Evolutionary conservation across 768 basidiomycete species (phyloP), one percentile per base, ranked within the genome.

Genomic region (Tephrocybe sp.): DNA sequence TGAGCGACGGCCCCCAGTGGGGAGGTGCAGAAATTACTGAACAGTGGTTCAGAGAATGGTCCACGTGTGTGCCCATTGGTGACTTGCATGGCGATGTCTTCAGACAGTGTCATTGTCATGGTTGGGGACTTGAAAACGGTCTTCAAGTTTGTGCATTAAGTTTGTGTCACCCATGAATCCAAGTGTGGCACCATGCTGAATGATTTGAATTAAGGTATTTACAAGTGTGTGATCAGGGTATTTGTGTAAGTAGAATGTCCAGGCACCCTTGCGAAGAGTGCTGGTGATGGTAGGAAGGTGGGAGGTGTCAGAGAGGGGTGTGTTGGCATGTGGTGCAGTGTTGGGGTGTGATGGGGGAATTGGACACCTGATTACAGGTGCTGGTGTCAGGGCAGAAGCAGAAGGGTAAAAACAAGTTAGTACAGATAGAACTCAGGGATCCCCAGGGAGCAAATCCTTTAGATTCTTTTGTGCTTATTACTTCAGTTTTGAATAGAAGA

Each of bases 191-290:
- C 66, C 64, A 47, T 55, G 56, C 5, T 44, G n/a, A n/a, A n/a
- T n/a, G n/a, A n/a, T n/a, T n/a, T n/a, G n/a, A n/a, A n/a, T n/a
- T n/a, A n/a, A n/a, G 28, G 57, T 43, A n/a, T 46, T 31, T 47
- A 66, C 66, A 57, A 67, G 66, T 1, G 8, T 19, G 9, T 42
- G 55, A 48, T 67, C 59, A 9, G 66, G 66, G 36, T 69, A 69
- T n/a, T 67, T 64, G 2, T 5, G 22, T 27, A 69, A 35, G 26
- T 59, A 61, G 38, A 37, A 49, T 0, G 41, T 37, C 67, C 65
- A 69, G 3, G 58, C 53, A 0, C 51, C 36, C 6, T 43, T 25
- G 5, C 47, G 13, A 5, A 65, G 42, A 9, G 57, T 37, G 11
- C 62, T 59, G n/a, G 53, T 35, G n/a, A 65, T 51, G 7, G 31